A percentile compares a stretch with the other conserved stretches of the same genome.
Evolutionary conservation across 768 basidiomycete genomes (phyloP).

Genomic region (Xerocomellus dryophilus): DNA sequence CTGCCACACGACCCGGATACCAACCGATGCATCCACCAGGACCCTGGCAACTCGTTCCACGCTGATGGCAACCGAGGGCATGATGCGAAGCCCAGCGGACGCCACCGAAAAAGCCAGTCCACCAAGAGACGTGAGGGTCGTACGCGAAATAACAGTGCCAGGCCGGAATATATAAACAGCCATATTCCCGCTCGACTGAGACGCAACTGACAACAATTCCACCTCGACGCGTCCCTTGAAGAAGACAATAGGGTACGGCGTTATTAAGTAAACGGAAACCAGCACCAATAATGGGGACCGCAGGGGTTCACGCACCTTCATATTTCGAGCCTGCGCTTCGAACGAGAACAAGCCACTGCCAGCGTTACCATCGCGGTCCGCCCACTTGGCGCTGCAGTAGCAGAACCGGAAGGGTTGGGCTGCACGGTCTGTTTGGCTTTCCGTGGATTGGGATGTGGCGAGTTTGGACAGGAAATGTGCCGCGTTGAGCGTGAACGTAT

Average conservation of each 20-base stretch:
- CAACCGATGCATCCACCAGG: conserved; percentile 27
- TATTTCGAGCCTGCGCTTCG: conserved; percentile 21
- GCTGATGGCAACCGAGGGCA: conserved; percentile 24
- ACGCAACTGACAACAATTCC: conserved; percentile 13
- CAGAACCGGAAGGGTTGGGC: conserved; percentile 23
- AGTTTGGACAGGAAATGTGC: conserved; percentile 22
- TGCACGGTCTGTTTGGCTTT: background rate
- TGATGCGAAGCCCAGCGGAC: conserved; percentile 15
- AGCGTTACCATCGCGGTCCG: conserved; percentile 15
- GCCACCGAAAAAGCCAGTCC: conserved; percentile 19
- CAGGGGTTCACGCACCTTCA: conserved; percentile 17
- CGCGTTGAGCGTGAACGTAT: conserved; percentile 25
- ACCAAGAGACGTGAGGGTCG: conserved; percentile 12
- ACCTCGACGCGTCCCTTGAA: conserved; percentile 24
- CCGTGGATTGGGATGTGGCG: conserved; percentile 3
- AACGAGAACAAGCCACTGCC: conserved; percentile 11
- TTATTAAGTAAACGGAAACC: background rate
- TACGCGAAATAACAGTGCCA: conserved; percentile 13
- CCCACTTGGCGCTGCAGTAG: conserved; percentile 27
- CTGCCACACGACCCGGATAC: conserved; percentile 28
- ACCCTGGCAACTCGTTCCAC: conserved; percentile 21
- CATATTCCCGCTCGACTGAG: conserved; percentile 12
- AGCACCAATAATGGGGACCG: background rate
- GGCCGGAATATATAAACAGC: conserved; percentile 23
- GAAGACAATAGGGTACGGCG: too few species aligned